Base-by-base conservation (phyloP, 164 flowering plant genomes). In the Annona cherimola region DNA sequence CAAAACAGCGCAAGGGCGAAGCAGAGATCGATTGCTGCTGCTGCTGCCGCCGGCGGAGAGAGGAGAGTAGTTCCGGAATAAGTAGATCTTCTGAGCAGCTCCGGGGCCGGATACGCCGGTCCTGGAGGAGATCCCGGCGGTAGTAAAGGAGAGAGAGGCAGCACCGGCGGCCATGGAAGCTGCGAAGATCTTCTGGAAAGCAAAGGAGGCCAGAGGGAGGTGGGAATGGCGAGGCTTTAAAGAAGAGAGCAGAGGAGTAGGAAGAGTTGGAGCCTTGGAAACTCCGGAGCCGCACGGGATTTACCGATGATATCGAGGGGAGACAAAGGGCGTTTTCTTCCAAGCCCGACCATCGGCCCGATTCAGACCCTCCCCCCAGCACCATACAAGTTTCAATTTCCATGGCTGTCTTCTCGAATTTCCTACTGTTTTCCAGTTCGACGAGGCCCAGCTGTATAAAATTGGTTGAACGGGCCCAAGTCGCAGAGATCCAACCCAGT, bases 1-100 rank as follows among this genome's bases (percentile, higher is more conserved):
- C 60, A 69, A 61, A 11, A 73, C 67, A 50, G 63, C 16, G 71
- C 61, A 26, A 54, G 73, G 42, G 42, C 41, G 69, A 35, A 45
- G 45, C 46, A 45, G 45, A 20, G 66, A 43, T 18, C 11, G 69
- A 69, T 45, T 3, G 57, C 57, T 50, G 35, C 35, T 26, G 35
- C 35, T 26, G 35, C 35, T 26, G 35, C 35, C 68, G 12, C 67
- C 68, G 1, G n/a, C 60, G 3, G 73, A 66, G 41, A 43, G 42
- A 19, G 69, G 63, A 5, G 67, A 44, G 65, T 4, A 75, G 35
- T 66, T 43, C 3, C 39, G 61, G 44, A 76, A 54, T 16, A 45
- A 63, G 61, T 69, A 35, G 67, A 66, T 67, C 57, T 42, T 73
- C 50, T 59, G 77, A 3, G 14, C 46, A 41, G 61, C 6, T 12